These are phyloP conservation scores for Trichoderma erinaceum DNA, from an alignment of 495 filamentous ascomycete genomes.

Conservation along the genomic window DNA sequence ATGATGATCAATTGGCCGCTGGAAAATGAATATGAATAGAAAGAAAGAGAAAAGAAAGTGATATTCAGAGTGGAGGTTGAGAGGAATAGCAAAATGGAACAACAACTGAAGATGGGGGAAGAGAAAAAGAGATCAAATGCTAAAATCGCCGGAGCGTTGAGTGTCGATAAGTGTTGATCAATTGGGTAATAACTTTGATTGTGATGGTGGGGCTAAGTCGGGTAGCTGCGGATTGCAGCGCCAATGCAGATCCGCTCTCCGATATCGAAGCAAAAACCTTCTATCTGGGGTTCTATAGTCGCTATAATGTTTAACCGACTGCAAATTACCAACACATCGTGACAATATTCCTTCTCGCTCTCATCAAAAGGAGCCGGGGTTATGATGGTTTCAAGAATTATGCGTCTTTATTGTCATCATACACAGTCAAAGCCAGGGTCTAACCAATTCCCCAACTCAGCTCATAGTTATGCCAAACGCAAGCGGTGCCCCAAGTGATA, in stretches of 20 bases:
- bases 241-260: neutral
- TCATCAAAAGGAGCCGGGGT: too few species aligned
- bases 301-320: neutral
- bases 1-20: conserved; percentile 6
- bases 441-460: neutral
- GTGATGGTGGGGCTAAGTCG: neutral
- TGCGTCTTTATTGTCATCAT: neutral
- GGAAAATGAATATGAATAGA: neutral
- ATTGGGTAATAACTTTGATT: neutral
- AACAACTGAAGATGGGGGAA: neutral
- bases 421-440: conserved; percentile 10
- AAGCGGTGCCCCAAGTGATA: conserved; percentile 1
- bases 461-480: neutral
- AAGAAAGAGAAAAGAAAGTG: neutral
- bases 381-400: neutral
- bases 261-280: conserved; percentile 11
- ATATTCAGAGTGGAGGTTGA: neutral
- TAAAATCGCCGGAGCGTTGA: neutral
- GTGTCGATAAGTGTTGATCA: neutral
- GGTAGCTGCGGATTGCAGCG: conserved; percentile 1
- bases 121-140: neutral
- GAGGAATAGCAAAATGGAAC: neutral
- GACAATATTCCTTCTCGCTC: too few species aligned
- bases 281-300: neutral
- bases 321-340: neutral